phyloP scores from a whole-genome alignment of 306 rosid genomes.

The Vachellia pachyceras region DNA sequence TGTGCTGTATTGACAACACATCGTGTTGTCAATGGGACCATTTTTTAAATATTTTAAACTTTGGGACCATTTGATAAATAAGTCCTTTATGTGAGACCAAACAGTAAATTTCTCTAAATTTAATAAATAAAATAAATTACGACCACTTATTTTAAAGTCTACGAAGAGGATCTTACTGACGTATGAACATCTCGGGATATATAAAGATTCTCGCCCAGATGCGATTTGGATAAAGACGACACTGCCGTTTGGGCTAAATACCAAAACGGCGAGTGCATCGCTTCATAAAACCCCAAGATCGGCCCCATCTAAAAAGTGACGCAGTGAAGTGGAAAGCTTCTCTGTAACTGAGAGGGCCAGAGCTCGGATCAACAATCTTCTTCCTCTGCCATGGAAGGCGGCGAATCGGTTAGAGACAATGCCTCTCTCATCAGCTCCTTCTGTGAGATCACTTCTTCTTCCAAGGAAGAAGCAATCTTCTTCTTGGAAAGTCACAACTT shows the following conservation, averaged over 20 bases:
- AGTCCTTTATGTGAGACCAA: too few relatives aligned
- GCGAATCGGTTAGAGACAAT: conserved; percentile 15
- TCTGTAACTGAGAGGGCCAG: not conserved
- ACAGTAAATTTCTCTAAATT: too few relatives aligned
- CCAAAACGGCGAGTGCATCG: not conserved
- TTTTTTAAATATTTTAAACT: too few relatives aligned
- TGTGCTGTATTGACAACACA: too few relatives aligned
- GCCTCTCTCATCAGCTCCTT: conserved; percentile 59
- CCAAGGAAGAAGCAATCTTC: conserved; percentile 84
- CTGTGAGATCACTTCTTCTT: conserved; percentile 82
- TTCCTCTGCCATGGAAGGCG: conserved; percentile 38
- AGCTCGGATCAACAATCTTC: not conserved
- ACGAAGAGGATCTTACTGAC: too few relatives aligned
- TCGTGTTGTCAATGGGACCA: too few relatives aligned
- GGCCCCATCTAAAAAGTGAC: not conserved
- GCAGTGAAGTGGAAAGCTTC: not conserved
- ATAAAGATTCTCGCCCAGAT: not conserved
- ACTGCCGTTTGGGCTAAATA: not conserved
- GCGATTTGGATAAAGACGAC: not conserved
- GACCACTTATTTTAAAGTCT: too few relatives aligned
- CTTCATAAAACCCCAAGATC: not conserved
- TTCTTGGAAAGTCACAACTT: conserved; percentile 86
- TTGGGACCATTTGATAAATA: too few relatives aligned
- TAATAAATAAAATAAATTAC: too few relatives aligned
- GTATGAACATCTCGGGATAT: too few relatives aligned